Evolutionary conservation across 345 rosid genomes (phyloP), one percentile per base, ranked within the genome.

Genomic region (Stellera chamaejasme): DNA sequence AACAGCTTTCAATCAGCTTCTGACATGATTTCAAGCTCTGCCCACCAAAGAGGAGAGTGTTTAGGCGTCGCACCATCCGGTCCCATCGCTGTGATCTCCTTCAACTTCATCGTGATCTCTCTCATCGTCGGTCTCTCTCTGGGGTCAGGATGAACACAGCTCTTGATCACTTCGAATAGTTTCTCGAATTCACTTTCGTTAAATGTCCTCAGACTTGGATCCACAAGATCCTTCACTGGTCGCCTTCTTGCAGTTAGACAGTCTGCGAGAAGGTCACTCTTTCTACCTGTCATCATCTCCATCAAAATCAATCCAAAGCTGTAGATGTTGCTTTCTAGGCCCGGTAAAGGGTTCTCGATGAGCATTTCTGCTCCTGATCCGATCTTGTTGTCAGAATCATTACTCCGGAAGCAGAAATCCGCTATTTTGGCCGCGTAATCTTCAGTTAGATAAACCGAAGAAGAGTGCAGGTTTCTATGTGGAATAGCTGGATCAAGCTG

Each of bases 371-470:
- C 62, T 10, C 77, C 60, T 23, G 80, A 66, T 63, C 75, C 74
- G 26, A 58, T 72, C 59, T 75, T 75, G 13, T 82, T 65, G 10
- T 81, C 76, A 6, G 70, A 73, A 54, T 58, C 62, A 56, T 72
- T 75, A 54, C 69, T 83, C 74, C 74, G 69, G 71, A 81, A 76
- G 61, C 81, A 72, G 56, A 87, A 84, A 66, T 93, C 94, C 0
- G 94, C 81, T 71, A 93, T 52, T 76, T 93, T 93, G 50, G 95
- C 96, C 2, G 99, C 99, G n/a, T 89, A 83, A 55, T 93, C 99
- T 75, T 89, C 97, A 1, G 88, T 72, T 47, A 90, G 84, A 72
- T 79, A 83, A 43, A 93, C 58, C n/a, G 83, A 74, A 44, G 85
- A 80, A 10, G 97, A 82, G 60, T 68, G 83, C 57, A 93, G 77